phyloP scores from a whole-genome alignment of 2,329 filamentous ascomycete genomes.

The Rutstroemia sp. region DNA sequence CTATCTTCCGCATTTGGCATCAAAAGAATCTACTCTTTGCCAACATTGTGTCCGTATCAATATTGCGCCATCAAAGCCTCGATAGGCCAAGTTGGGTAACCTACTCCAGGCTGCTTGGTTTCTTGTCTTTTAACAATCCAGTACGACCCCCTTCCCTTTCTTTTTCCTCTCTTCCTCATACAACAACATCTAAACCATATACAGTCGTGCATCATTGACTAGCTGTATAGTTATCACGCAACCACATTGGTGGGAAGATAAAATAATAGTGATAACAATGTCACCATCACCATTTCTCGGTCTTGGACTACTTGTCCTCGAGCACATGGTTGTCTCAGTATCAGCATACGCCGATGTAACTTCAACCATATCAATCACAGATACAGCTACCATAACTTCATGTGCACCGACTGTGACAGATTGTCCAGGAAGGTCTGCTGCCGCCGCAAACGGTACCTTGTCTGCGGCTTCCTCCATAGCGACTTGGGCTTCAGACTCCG shows the following conservation, averaged over 20 bases:
- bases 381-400: constrained; percentile 2
- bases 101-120: neutral
- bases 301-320: neutral
- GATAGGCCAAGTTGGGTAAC: neutral
- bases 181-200: neutral
- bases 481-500: neutral
- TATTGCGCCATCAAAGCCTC: neutral
- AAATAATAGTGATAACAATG: neutral
- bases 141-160: neutral
- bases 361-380: neutral
- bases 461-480: neutral
- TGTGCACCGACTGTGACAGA: constrained; percentile 5
- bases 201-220: neutral
- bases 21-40: neutral
- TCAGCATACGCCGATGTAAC: neutral
- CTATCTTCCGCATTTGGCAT: neutral
- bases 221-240: neutral
- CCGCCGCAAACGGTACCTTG: neutral
- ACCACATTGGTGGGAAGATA: neutral
- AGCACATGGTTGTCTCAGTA: neutral
- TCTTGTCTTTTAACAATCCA: neutral
- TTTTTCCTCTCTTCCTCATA: too few relatives aligned
- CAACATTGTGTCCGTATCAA: neutral
- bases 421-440: neutral
- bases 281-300: neutral